Percentiles rank a stretch among this genome's conserved stretches.
Conservation (phyloP, 2,329 filamentous ascomycete species). For the Madurella mycetomatis region DNA sequence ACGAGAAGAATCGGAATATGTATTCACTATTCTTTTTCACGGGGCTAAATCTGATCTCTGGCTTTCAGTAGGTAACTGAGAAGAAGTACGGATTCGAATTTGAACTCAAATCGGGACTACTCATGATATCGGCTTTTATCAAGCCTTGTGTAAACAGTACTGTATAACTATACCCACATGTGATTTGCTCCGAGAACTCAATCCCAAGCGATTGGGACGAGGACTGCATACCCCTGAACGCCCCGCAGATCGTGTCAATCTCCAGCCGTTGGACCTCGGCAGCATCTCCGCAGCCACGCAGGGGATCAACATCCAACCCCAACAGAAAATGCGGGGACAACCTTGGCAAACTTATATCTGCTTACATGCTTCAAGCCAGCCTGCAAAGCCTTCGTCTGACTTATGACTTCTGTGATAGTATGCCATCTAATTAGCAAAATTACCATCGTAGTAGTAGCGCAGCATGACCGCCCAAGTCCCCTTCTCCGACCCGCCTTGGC, state of each 20-base stretch:
- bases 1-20: conserved; percentile 2
- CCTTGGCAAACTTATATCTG: neutral
- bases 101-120: too few species aligned
- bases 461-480: conserved; percentile 42
- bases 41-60: neutral
- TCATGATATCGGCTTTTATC: too few species aligned
- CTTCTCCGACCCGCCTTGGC: conserved; percentile 69
- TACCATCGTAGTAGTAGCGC: too few species aligned
- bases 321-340: neutral
- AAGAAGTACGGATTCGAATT: too few species aligned
- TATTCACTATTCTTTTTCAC: too few species aligned
- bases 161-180: too few species aligned
- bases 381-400: neutral
- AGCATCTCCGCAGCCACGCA: neutral
- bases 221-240: too few species aligned
- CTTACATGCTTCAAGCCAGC: too few species aligned
- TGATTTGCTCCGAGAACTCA: neutral
- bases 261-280: neutral
- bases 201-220: too few species aligned
- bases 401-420: neutral
- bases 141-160: too few species aligned
- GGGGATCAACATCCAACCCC: neutral
- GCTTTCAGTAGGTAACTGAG: conserved; percentile 1
- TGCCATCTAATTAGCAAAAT: too few species aligned
- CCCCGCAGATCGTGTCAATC: neutral